Evolutionary conservation across 2,329 filamentous ascomycete genomes (phyloP).

Genomic region (Xylariaceae sp.): DNA sequence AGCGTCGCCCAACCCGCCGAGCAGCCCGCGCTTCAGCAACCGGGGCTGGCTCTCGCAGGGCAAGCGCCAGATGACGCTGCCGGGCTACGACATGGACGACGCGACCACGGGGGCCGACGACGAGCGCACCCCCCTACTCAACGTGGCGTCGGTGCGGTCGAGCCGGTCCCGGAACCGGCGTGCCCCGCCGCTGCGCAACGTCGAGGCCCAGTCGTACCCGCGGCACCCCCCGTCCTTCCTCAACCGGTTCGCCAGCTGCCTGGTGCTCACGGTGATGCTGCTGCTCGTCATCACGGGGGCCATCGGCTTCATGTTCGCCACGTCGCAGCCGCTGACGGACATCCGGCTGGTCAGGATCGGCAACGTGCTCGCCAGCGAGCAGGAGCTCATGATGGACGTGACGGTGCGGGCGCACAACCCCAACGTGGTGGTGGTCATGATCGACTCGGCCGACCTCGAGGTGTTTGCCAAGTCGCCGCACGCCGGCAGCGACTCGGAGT

Average conservation of each 20-base stretch:
- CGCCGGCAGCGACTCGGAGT: slow-evolving; percentile 61
- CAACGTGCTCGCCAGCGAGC: slow-evolving; percentile 87
- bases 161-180: slow-evolving; percentile 49
- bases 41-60: slow-evolving; percentile 22
- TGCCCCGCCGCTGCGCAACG: slow-evolving; percentile 50
- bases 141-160: slow-evolving; percentile 48
- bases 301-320: slow-evolving; percentile 83
- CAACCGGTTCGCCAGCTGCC: slow-evolving; percentile 74
- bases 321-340: slow-evolving; percentile 76
- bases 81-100: slow-evolving; percentile 74
- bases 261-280: slow-evolving; percentile 75
- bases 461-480: slow-evolving; percentile 92
- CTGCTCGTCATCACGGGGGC: slow-evolving; percentile 76
- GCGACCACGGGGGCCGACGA: slow-evolving; percentile 70
- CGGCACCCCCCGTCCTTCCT: slow-evolving; percentile 55
- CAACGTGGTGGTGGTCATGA: slow-evolving; percentile 80
- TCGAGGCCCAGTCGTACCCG: slow-evolving; percentile 66
- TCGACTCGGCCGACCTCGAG: slow-evolving; percentile 81
- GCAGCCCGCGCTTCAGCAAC: slow-evolving; percentile 55
- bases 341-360: slow-evolving; percentile 74
- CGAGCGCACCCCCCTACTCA: slow-evolving; percentile 76
- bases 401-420: slow-evolving; percentile 84
- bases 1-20: slow-evolving; percentile 61
- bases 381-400: slow-evolving; percentile 91
- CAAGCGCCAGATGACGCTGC: slow-evolving; percentile 52